Base-by-base conservation (phyloP, 208 protist genomes). In the Herpetomonas samuelpessoai region DNA sequence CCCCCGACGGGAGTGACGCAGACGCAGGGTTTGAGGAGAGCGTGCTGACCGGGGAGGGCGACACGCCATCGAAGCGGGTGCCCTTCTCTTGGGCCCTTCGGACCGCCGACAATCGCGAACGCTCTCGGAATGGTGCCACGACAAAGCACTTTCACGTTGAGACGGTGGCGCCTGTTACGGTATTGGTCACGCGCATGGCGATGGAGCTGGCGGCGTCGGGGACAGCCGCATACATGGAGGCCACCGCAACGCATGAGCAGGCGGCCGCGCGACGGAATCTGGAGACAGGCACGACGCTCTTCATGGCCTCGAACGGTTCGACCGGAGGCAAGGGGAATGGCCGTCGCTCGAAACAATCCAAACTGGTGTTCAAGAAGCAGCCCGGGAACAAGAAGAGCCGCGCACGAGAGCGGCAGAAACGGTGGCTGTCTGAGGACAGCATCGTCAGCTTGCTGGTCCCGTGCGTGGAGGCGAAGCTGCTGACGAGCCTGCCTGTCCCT, bases 131-230 rank as follows among this genome's bases (percentile, higher is more conserved):
- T 44, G 79, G 81, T 21, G 64, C 79, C 7, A 95, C 89, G 2
- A 86, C 89, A 22, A 83, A 81, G 44, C 89, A 95, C 56, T 28
- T 86, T 1, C 86, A 95, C 70, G 25, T 92, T 12, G 81, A 89
- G 25, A 28, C 78, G 18, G 56, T 83, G 28, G 70, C 74, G 35
- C 88, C 88, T 16, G 31, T 95, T 19, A 81, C 68, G 22, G 41
- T 86, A 10, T 63, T 92, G 21, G 57, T 95, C 27, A 88, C 85
- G 16, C 71, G 68, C 38, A 52, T 81, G 51, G 64, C 81, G 16
- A 52, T 72, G 7, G 39, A 65, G 3, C 57, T 90, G 26, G 56
- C 56, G 18, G 58, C 18, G 0, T 12, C 54, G 27, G 56, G 54
- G 19, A 58, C 22, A 0, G n/a, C 50, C 2, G 69, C 72, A 6